These are phyloP conservation scores for Hanseniaspora guilliermondii DNA, from an alignment of 805 yeast genomes.

Conservation along the genomic window DNA sequence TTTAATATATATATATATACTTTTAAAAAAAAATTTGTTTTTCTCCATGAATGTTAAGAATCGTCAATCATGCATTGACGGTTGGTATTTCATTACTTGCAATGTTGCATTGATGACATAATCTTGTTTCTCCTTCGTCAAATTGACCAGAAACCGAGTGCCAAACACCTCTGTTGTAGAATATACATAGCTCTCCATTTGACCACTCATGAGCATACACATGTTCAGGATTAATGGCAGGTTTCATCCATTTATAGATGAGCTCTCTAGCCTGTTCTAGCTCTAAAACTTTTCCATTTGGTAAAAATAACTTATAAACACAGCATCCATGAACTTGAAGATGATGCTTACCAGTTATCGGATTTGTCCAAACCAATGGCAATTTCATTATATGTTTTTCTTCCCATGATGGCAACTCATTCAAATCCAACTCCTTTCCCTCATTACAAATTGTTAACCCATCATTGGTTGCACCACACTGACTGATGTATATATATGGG, in stretches of 20 bases:
- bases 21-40: neutral
- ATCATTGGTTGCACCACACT: conserved; percentile 71
- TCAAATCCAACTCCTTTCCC: conserved; percentile 54
- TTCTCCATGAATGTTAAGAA: neutral
- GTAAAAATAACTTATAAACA: conserved; percentile 46
- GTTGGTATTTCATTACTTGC: conserved; percentile 68
- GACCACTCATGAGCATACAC: conserved; percentile 76
- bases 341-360: conserved; percentile 70
- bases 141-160: conserved; percentile 88
- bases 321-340: conserved; percentile 85
- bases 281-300: conserved; percentile 47
- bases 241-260: conserved; percentile 68
- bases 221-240: conserved; percentile 61
- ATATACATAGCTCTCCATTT: conserved; percentile 73
- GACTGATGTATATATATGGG: conserved; percentile 74
- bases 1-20: neutral
- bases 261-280: conserved; percentile 63
- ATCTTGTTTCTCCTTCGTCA: conserved; percentile 59
- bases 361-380: conserved; percentile 89
- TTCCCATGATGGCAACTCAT: conserved; percentile 74
- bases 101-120: conserved; percentile 90
- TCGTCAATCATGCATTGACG: neutral
- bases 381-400: conserved; percentile 59
- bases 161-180: conserved; percentile 82
- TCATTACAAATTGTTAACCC: conserved; percentile 80